These are phyloP conservation scores for Dioszegia crocea DNA, from an alignment of 768 basidiomycete species.

Conservation along the genomic window DNA sequence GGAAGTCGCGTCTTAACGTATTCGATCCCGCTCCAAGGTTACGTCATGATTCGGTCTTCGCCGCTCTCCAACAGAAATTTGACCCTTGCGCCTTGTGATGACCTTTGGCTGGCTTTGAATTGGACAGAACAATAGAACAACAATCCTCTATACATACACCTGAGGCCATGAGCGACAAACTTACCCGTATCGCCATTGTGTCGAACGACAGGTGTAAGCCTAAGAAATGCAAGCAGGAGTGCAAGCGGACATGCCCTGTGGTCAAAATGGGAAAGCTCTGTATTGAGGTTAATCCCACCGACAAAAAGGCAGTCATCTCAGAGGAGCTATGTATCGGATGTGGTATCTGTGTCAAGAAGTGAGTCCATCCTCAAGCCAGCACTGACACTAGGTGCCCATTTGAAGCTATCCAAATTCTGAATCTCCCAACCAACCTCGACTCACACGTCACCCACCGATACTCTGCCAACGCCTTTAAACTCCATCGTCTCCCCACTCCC, in stretches of 20 bases:
- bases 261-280: conserved; percentile 99
- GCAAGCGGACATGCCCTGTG: conserved; percentile 97
- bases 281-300: conserved; percentile 91
- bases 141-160: background rate
- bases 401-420: conserved; percentile 98
- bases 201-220: conserved; percentile 70
- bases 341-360: conserved; percentile 99
- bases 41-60: no score
- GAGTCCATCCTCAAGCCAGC: conserved; percentile 40
- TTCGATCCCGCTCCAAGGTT: no score
- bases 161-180: conserved; percentile 76
- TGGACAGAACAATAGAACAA: background rate
- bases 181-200: conserved; percentile 89
- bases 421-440: conserved; percentile 93
- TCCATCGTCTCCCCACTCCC: conserved; percentile 94
- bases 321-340: conserved; percentile 99
- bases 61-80: no score
- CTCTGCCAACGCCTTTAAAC: conserved; percentile 96
- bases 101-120: background rate
- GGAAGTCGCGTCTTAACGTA: background rate
- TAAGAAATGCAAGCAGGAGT: conserved; percentile 81
- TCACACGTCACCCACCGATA: conserved; percentile 97
- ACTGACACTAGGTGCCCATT: conserved; percentile 76
- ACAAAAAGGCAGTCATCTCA: conserved; percentile 98
- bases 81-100: background rate